A percentile compares a stretch with the other conserved stretches of the same genome.
phyloP scores from a whole-genome alignment of 768 basidiomycete species.

The Gymnopilus dilepis region DNA sequence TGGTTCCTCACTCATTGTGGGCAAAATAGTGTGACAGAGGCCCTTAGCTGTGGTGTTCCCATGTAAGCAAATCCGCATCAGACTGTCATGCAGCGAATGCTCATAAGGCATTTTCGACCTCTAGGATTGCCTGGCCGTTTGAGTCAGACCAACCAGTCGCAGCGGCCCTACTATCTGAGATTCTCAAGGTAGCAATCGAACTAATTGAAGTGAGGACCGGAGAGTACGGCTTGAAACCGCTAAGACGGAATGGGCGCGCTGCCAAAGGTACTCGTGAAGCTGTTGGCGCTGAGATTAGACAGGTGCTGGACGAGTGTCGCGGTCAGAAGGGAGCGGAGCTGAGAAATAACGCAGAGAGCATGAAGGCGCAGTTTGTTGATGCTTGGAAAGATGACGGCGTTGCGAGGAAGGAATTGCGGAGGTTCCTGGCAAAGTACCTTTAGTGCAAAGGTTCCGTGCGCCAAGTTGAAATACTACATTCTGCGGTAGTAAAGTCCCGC shows the following conservation, averaged over 20 bases:
- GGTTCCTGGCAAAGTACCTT: constrained; percentile 3
- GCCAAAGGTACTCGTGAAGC: constrained; percentile 15
- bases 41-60: constrained; percentile 18
- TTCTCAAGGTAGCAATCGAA: constrained; percentile 14
- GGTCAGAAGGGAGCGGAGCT: constrained; percentile 8
- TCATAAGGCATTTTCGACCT: no score
- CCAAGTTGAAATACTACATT: no score
- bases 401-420: neutral
- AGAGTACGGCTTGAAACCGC: constrained; percentile 4
- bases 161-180: constrained; percentile 13
- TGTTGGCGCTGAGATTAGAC: constrained; percentile 8
- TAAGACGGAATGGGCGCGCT: constrained; percentile 3
- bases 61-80: neutral
- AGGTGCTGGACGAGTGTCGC: constrained; percentile 6
- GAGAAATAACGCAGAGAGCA: constrained; percentile 3
- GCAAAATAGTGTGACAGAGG: constrained; percentile 19
- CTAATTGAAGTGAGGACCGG: constrained; percentile 17
- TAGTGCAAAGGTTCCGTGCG: neutral
- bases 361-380: neutral
- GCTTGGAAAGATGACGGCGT: neutral
- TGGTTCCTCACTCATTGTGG: constrained; percentile 24
- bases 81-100: neutral
- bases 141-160: constrained; percentile 18
- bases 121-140: constrained; percentile 23
- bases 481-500: no score